Evolutionary conservation across 2,329 filamentous ascomycete species (phyloP), one percentile per base, ranked within the genome.

Genomic region (Cladophialophora bantiana): DNA sequence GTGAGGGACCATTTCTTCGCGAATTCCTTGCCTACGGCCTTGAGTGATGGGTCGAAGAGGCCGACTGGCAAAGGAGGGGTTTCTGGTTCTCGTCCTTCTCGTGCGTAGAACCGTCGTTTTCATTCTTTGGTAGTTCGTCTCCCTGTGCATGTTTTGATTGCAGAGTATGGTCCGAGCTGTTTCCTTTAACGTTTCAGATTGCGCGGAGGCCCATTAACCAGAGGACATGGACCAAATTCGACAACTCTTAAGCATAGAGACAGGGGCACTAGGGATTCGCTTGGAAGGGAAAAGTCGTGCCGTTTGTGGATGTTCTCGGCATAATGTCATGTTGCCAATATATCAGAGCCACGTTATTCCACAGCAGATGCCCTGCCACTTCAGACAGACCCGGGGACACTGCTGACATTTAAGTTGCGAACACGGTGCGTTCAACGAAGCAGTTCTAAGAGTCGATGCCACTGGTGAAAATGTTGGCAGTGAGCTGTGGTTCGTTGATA

Each of bases 41-140:
- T 73, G 20, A 77, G 63, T 0, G 72, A 68, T 12, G 75, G 68
- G 54, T 77, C 71, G 32, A 75, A 74, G 58, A 77, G 75, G 7
- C 72, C 72, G 35, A 77, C 75, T 2, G 74, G 62, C 7, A 58
- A 55, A 1, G 72, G 67, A 53, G 68, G 70, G 35, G 42, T 45
- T 7, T 62, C 32, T 13, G 18, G 32, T 60, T 52, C n/a, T 60
- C 58, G 10, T 52, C 35, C 31, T 60, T 52, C 5, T 50, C 42
- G 10, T 35, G 31, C 42, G 15, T 32, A 10, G 32, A 42, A 31
- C n/a, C 42, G 6, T 32, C 13, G 31, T 6, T 7, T 38, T 38
- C 38, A 20, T 48, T 38, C 7, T 26, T 26, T 6, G 4, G 9
- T 4, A 36, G 40, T 10, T 60, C 13, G 42, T 52, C 42, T 31